Evolutionary conservation across 2,329 filamentous ascomycete genomes (phyloP), one percentile per base, ranked within the genome.

Genomic region (Fusarium fracticaudum): DNA sequence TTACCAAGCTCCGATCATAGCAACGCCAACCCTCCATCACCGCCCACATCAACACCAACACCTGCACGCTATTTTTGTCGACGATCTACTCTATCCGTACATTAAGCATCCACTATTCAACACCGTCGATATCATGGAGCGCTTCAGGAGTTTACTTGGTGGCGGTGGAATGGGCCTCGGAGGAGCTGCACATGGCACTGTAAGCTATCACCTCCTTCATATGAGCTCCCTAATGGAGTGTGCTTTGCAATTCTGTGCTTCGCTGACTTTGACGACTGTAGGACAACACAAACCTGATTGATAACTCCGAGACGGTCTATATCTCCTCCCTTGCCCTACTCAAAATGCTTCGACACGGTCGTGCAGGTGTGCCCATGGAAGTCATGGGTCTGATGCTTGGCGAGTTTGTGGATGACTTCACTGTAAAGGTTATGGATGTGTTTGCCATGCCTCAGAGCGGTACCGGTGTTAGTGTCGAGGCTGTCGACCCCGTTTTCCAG

Each of bases 381-480:
- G 96, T 99, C 83, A 99, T 99, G 96, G 96, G 96, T 72, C 87
- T 99, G 82, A 99, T 99, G 96, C 86, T 98, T 80, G 96, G 96
- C 83, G 96, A 98, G 84, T 98, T 99, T 79, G 96, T 99, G 69
- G 96, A 99, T 81, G 96, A 98, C 86, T 99, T 98, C 85, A 99
- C 96, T 68, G 96, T 99, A 72, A 93, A 96, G 77, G 96, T 99
- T 20, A 96, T 98, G 76, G 96, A 99, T 84, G 96, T 99, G 35
- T 99, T 99, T 84, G 96, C 96, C 69, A 99, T 99, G 96, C 96
- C 96, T 26, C 96, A 99, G 83, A 98, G 95, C 78, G 96, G 96
- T 85, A 99, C 96, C 4, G 96, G 96, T 77, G 96, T 99, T 78
- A 98, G 94, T 84, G 96, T 99, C 79, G 96, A 99, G 85, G 97